Evolutionary conservation across 768 basidiomycete genomes (phyloP).

Genomic region (Leccinellum luteum): DNA sequence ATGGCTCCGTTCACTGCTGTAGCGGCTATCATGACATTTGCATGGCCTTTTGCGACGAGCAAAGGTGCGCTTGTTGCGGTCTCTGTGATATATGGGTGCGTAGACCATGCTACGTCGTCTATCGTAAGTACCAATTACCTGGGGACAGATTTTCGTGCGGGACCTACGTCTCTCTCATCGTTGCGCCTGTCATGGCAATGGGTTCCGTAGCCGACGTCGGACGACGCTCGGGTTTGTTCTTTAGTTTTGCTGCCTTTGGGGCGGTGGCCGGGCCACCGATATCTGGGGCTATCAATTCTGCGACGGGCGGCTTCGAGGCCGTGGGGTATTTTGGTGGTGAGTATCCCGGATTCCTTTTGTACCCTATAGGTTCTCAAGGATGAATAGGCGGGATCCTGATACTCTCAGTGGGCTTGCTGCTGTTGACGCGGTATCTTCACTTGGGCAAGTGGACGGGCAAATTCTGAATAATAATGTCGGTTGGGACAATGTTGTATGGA

Average conservation of each 20-base stretch:
- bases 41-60: conserved; percentile 64
- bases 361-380: background rate
- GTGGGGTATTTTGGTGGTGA: conserved; percentile 43
- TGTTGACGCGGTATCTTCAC: conserved; percentile 40
- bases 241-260: conserved; percentile 60
- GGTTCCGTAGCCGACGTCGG: conserved; percentile 63
- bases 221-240: conserved; percentile 60
- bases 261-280: conserved; percentile 71
- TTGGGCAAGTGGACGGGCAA: conserved; percentile 40
- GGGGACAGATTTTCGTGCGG: conserved; percentile 55
- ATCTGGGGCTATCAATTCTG: conserved; percentile 61
- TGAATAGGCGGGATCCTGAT: conserved; percentile 38
- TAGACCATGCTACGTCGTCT: background rate
- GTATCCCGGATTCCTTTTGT: background rate
- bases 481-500: background rate
- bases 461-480: conserved; percentile 28
- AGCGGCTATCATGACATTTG: conserved; percentile 58
- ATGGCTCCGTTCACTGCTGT: conserved; percentile 61
- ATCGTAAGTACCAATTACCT: background rate
- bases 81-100: conserved; percentile 63
- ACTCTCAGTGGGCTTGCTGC: conserved; percentile 40
- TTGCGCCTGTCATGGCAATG: conserved; percentile 57
- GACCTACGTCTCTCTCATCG: conserved; percentile 54
- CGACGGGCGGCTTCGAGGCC: conserved; percentile 45
- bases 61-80: conserved; percentile 49